Conservation (phyloP, 805 yeast species). For the Wickerhamomyces bovis region DNA sequence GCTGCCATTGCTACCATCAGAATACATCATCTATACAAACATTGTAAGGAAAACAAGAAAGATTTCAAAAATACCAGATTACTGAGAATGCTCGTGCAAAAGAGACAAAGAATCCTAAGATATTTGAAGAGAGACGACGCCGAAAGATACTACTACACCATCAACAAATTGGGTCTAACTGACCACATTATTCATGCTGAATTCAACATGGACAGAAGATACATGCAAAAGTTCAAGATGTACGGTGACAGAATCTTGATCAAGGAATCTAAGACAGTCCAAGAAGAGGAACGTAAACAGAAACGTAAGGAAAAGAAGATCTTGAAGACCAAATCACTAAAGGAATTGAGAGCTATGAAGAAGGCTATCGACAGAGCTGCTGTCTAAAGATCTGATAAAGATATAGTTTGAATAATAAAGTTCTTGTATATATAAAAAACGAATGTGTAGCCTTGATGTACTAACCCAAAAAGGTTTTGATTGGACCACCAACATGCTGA, state of each 20-base stretch:
- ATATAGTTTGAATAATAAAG: background rate
- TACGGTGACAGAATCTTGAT: constrained; percentile 71
- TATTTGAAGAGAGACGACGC: constrained; percentile 80
- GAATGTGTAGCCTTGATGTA: background rate
- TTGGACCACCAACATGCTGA: constrained; percentile 75
- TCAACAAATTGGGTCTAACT: constrained; percentile 80
- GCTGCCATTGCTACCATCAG: constrained; percentile 85
- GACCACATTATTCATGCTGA: constrained; percentile 75
- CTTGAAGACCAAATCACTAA: constrained; percentile 23
- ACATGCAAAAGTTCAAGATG: constrained; percentile 71
- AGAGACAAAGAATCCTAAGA: constrained; percentile 75
- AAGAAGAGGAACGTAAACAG: constrained; percentile 40
- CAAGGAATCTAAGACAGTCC: constrained; percentile 45
- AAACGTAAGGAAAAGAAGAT: constrained; percentile 41
- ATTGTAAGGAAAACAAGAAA: constrained; percentile 61
- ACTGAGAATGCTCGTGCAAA: constrained; percentile 80
- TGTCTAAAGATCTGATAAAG: background rate
- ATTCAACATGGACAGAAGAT: constrained; percentile 72
- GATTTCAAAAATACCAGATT: constrained; percentile 66
- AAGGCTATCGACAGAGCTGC: constrained; percentile 15
- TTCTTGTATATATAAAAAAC: constrained; percentile 4
- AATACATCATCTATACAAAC: constrained; percentile 72
- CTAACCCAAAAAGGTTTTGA: constrained; percentile 51
- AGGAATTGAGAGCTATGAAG: constrained; percentile 22
- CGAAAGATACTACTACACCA: constrained; percentile 76